phyloP scores from a whole-genome alignment of 768 basidiomycete genomes.

The Termitomyces sp. region DNA sequence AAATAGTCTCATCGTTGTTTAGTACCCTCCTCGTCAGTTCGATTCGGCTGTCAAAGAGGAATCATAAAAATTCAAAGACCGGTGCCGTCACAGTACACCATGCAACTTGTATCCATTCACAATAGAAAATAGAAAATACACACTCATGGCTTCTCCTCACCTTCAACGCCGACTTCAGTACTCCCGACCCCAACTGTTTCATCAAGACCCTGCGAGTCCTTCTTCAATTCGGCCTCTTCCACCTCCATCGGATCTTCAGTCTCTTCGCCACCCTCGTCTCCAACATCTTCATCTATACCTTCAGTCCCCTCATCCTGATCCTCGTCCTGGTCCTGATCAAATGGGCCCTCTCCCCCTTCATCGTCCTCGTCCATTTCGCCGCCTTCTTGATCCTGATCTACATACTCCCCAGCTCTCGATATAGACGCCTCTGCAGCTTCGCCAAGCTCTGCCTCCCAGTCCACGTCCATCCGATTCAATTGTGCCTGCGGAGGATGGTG shows the following conservation, averaged over 20 bases:
- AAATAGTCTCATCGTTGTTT: background rate
- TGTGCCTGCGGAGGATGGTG: conserved; percentile 18
- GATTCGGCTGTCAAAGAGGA: no score
- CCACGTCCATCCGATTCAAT: conserved; percentile 28
- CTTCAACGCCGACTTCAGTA: no score
- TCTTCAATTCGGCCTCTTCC: conserved; percentile 30
- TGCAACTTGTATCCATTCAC: no score
- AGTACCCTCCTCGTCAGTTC: no score
- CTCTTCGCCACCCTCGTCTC: conserved; percentile 28
- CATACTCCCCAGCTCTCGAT: conserved; percentile 9
- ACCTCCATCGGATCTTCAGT: conserved; percentile 28
- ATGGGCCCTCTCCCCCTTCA: conserved; percentile 25
- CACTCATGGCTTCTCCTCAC: no score
- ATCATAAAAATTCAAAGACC: no score
- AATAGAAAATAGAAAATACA: no score
- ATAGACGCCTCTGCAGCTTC: conserved; percentile 25
- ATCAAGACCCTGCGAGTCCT: conserved; percentile 12
- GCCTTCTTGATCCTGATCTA: conserved; percentile 17
- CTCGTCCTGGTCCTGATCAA: conserved; percentile 18
- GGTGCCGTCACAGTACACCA: no score
- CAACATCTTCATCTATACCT: conserved; percentile 28
- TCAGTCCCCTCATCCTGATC: conserved; percentile 26
- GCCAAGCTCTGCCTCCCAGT: conserved; percentile 21
- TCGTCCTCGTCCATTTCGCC: conserved; percentile 11
- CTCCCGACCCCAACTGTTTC: background rate